Conservation (phyloP, 2,329 filamentous ascomycete species). For the Pyrenophora seminiperda region DNA sequence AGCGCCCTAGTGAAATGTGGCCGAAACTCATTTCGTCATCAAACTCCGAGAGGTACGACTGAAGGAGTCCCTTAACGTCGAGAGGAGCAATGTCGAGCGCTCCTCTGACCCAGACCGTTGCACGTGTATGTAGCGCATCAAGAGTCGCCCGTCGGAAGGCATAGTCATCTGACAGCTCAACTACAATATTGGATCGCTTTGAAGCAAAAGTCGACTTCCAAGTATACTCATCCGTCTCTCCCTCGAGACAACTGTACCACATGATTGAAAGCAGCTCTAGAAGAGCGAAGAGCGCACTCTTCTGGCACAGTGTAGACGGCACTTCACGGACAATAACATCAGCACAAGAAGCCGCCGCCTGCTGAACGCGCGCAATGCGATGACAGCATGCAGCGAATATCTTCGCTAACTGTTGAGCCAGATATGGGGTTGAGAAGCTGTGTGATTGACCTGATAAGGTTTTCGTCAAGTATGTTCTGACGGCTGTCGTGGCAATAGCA, state of each 20-base stretch:
- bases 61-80: conserved; percentile 91
- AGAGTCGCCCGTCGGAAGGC: conserved; percentile 79
- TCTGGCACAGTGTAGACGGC: conserved; percentile 88
- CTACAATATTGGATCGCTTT: conserved; percentile 73
- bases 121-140: conserved; percentile 74
- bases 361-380: conserved; percentile 87
- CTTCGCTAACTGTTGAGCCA: conserved; percentile 83
- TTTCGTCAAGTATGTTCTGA: conserved; percentile 78
- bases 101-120: conserved; percentile 77
- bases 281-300: conserved; percentile 87
- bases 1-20: conserved; percentile 88
- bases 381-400: conserved; percentile 92
- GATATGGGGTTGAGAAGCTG: conserved; percentile 85
- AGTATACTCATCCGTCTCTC: conserved; percentile 91
- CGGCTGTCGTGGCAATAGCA: conserved; percentile 68
- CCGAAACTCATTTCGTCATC: conserved; percentile 90
- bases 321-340: conserved; percentile 84
- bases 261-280: conserved; percentile 90
- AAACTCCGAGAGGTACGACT: conserved; percentile 95
- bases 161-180: conserved; percentile 95
- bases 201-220: conserved; percentile 84
- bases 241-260: conserved; percentile 93
- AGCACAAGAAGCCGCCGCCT: conserved; percentile 80
- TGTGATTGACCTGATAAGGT: conserved; percentile 73
- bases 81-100: conserved; percentile 85